Evolutionary conservation across 2,329 filamentous ascomycete genomes (phyloP), one percentile per base, ranked within the genome.

Genomic region (Didymosphaeria variabile): DNA sequence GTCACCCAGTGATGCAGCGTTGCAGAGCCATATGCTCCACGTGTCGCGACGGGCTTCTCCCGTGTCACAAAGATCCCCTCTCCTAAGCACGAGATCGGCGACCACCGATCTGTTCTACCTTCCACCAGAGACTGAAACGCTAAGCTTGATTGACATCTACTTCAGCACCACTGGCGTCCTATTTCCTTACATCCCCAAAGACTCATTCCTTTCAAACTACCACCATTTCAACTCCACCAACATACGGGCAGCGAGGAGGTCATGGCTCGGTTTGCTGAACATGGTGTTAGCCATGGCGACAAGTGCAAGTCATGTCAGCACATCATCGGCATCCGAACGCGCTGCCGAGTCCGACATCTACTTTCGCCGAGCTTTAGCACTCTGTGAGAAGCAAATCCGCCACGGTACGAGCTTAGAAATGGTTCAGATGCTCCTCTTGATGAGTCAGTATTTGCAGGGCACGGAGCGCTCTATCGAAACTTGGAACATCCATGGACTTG

Each of bases 401-500:
- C 71, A 76, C 19, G 78, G 75, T 2, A 77, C 81, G 2, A 85
- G 78, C 34, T 63, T 85, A 0, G 84, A 86, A 64, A 77, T 79
- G 44, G 63, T 66, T 6, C 63, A 66, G 42, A 19, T 63, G 26
- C 40, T 66, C 7, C 74, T 87, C 0, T 60, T 87, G 0, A 78
- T 82, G 64, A 80, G 79, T 5, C 82, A 84, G 51, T 87, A 86
- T 59, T 76, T 86, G 0, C 84, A 87, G 65, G 84, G 85, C 1
- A 86, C 84, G 0, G 82, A 85, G 40, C 81, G 81, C 21, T 85
- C 84, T 0, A 76, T 85, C 2, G 80, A 86, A 57, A 82, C 85
- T 1, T 87, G 85, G 84, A 83, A 79, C 0, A 77, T 83, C 0
- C 85, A 87, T 62, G 85, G 85, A 0, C 75, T 87, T 0, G 81